Conservation (phyloP, 1,284 basidiomycete genomes). For the Pascua guehoae region DNA sequence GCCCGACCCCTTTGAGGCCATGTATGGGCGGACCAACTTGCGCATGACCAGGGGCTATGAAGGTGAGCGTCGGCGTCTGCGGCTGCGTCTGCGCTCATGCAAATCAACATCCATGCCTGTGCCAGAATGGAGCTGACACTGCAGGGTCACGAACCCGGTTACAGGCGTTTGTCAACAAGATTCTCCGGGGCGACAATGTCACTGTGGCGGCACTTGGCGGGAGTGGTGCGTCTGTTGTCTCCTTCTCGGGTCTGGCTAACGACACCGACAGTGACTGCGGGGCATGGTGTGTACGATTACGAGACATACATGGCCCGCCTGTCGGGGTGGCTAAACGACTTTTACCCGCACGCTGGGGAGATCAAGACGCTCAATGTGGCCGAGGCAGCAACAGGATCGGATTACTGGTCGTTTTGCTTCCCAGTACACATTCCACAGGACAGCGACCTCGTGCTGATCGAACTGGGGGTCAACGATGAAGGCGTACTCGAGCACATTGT, state of each 20-base stretch:
- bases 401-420: conserved; percentile 50
- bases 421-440: conserved; percentile 38
- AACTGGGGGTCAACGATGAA: conserved; percentile 48
- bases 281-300: conserved; percentile 34
- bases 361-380: conserved; percentile 40
- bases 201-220: conserved; percentile 43
- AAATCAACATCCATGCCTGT: no score
- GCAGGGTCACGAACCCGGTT: conserved; percentile 34
- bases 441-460: conserved; percentile 43
- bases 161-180: conserved; percentile 34
- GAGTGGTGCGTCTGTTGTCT: conserved; percentile 34
- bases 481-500: conserved; percentile 41
- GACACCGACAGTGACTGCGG: conserved; percentile 36
- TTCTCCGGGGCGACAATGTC: conserved; percentile 37
- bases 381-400: conserved; percentile 39
- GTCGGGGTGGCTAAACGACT: conserved; percentile 34
- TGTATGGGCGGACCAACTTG: conserved; percentile 41
- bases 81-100: no score
- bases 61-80: no score
- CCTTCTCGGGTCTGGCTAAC: not conserved
- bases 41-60: conserved; percentile 40
- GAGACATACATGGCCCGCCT: conserved; percentile 43
- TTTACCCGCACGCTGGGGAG: conserved; percentile 22
- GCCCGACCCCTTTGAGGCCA: conserved; percentile 29
- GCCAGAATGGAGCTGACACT: not conserved